These are phyloP conservation scores for Tuctoria greenei DNA, from an alignment of 176 grass and related monocot species.

Conservation along the genomic window DNA sequence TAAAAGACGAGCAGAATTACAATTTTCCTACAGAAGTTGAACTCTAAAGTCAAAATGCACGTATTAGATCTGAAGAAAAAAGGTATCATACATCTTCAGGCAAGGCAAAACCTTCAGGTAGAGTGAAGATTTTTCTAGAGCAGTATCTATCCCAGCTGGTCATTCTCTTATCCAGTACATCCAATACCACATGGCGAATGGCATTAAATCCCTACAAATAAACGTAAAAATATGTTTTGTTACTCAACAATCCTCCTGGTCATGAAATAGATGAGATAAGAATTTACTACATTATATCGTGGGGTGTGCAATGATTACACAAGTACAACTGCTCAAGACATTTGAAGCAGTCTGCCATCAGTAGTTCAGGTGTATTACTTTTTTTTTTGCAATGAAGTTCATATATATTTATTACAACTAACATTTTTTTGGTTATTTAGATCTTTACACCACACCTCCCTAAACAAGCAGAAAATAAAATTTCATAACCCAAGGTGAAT, in stretches of 20 bases:
- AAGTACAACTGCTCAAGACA: conserved; percentile 2
- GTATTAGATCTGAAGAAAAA: conserved; percentile 8
- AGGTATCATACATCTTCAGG: conserved; percentile 40
- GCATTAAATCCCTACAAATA: conserved; percentile 46
- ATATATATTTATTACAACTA: not conserved
- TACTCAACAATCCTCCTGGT: not conserved
- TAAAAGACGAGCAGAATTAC: not conserved
- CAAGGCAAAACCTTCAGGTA: conserved; percentile 42
- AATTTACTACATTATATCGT: not conserved
- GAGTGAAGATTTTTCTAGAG: conserved; percentile 27
- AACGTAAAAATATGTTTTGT: conserved; percentile 3
- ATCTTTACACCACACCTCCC: not conserved
- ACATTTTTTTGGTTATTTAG: not conserved
- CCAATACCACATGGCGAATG: conserved; percentile 25
- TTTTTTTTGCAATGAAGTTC: too few relatives aligned
- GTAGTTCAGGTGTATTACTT: not conserved
- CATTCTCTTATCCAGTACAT: conserved; percentile 47
- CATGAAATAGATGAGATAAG: not conserved
- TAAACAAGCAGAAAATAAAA: conserved; percentile 9
- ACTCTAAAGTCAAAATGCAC: conserved; percentile 4
- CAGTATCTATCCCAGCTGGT: conserved; percentile 47
- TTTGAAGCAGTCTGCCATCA: not conserved
- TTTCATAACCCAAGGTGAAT: not conserved
- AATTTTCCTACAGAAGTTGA: not conserved
- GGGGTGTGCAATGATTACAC: not conserved